phyloP scores from a whole-genome alignment of 2,329 filamentous ascomycete species.

The Lasiodiplodia sp. region DNA sequence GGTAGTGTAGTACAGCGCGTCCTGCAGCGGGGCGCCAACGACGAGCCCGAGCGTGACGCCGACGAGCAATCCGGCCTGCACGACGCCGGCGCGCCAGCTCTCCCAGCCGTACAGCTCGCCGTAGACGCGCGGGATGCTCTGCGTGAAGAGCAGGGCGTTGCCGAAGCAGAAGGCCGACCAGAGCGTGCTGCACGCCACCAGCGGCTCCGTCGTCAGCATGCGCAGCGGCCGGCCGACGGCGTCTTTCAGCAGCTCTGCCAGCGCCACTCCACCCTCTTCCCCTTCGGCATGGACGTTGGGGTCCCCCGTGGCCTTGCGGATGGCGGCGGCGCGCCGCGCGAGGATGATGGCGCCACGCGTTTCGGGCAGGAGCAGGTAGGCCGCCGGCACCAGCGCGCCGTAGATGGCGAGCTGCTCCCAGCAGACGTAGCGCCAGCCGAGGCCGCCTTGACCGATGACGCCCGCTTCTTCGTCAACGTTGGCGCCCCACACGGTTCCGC shows the following conservation, averaged over 20 bases:
- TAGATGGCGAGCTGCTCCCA: slow-evolving; percentile 50
- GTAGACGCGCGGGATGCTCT: slow-evolving; percentile 55
- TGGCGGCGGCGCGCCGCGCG: background rate
- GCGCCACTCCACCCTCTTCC: background rate
- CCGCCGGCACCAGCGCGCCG: slow-evolving; percentile 50
- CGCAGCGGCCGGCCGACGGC: slow-evolving; percentile 42
- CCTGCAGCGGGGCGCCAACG: slow-evolving; percentile 43
- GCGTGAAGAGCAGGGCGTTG: slow-evolving; percentile 58
- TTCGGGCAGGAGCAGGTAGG: slow-evolving; percentile 52
- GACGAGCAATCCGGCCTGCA: slow-evolving; percentile 55
- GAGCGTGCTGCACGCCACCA: slow-evolving; percentile 58
- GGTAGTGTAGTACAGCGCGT: slow-evolving; percentile 53
- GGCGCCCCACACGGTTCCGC: slow-evolving; percentile 30
- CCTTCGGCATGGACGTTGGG: slow-evolving; percentile 37
- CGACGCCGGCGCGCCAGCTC: slow-evolving; percentile 51
- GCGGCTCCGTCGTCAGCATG: slow-evolving; percentile 58
- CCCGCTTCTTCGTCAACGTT: slow-evolving; percentile 33
- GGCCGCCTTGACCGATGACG: background rate
- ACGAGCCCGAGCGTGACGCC: slow-evolving; percentile 54
- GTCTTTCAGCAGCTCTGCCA: background rate
- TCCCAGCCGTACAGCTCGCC: slow-evolving; percentile 49
- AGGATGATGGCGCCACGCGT: slow-evolving; percentile 57
- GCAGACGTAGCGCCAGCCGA: slow-evolving; percentile 38
- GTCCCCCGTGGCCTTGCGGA: slow-evolving; percentile 40
- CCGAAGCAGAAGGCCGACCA: slow-evolving; percentile 57